Evolutionary conservation across 2,329 filamentous ascomycete genomes (phyloP).

Genomic region (Colletotrichum gloeosporioides): DNA sequence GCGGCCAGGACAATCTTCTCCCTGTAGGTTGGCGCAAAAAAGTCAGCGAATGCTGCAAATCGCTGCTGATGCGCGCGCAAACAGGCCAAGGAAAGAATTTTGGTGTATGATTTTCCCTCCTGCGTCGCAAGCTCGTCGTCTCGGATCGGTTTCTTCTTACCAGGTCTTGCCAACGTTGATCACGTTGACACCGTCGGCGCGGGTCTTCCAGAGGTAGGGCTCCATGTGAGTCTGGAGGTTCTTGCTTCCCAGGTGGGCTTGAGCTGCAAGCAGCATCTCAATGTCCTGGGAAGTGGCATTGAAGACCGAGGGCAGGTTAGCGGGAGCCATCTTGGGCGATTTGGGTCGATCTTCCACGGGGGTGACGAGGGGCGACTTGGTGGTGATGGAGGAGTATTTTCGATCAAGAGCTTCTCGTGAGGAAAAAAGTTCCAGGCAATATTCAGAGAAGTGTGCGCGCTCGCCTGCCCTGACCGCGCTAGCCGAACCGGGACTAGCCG

Average conservation of each 20-base stretch:
- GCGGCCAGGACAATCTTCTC: conserved; percentile 99
- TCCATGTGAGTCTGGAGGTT: conserved; percentile 99
- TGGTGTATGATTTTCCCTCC: neutral
- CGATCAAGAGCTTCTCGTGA: conserved; percentile 9
- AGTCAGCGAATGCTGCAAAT: neutral
- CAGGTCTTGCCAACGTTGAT: conserved; percentile 99
- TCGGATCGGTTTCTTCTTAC: conserved; percentile 59
- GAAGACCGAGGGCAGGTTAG: conserved; percentile 93
- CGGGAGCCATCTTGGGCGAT: conserved; percentile 82
- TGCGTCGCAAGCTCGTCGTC: neutral
- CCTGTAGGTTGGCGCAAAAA: conserved; percentile 55
- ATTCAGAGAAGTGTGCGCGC: neutral
- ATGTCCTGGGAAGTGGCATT: conserved; percentile 98
- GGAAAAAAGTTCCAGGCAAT: conserved; percentile 1
- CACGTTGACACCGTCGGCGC: conserved; percentile 97
- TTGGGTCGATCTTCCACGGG: conserved; percentile 23
- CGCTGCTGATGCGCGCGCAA: neutral
- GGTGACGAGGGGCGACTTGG: conserved; percentile 22
- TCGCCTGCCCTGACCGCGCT: conserved; percentile 6
- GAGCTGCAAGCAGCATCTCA: conserved; percentile 98
- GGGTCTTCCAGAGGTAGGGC: conserved; percentile 99
- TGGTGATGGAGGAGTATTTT: conserved; percentile 25
- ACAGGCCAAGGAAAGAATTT: neutral
- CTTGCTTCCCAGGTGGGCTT: conserved; percentile 97
- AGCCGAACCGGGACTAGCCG: neutral